phyloP scores from a whole-genome alignment of 2,329 filamentous ascomycete species.

The Colletotrichum lindemuthianum region DNA sequence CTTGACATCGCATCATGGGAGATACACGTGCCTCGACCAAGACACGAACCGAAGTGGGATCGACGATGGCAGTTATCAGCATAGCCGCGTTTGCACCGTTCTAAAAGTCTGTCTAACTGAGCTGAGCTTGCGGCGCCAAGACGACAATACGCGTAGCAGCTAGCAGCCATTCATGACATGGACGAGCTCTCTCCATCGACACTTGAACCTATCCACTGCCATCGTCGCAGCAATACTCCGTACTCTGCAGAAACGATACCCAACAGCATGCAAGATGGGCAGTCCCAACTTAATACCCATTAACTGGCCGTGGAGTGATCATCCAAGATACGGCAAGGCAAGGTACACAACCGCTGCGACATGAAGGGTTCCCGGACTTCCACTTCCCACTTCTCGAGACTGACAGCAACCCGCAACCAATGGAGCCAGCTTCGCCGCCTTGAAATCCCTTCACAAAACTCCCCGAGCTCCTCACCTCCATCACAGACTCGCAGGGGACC shows the following conservation, averaged over 20 bases:
- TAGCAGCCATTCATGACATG: too few species aligned
- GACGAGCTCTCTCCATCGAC: too few species aligned
- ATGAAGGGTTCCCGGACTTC: conserved; percentile 19
- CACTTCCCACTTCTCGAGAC: not conserved
- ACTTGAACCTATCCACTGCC: too few species aligned
- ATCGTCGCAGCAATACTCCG: too few species aligned
- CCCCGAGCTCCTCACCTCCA: conserved; percentile 10
- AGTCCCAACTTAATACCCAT: conserved; percentile 7
- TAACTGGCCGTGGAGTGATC: not conserved
- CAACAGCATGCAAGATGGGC: too few species aligned
- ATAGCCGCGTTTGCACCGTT: not conserved
- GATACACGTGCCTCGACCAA: conserved; percentile 23
- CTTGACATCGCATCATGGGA: not conserved
- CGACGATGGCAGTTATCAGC: conserved; percentile 7
- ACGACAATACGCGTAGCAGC: too few species aligned
- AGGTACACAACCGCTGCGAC: conserved; percentile 8
- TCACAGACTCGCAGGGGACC: not conserved
- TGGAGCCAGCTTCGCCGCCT: conserved; percentile 8
- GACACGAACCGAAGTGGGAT: conserved; percentile 7
- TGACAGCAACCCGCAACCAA: not conserved
- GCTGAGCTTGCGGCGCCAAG: conserved; percentile 1
- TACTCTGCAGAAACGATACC: not conserved
- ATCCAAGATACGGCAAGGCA: not conserved
- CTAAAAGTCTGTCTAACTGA: not conserved
- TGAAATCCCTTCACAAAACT: not conserved